Conservation (phyloP, 805 yeast species). For the Suhomyces kilbournensis region DNA sequence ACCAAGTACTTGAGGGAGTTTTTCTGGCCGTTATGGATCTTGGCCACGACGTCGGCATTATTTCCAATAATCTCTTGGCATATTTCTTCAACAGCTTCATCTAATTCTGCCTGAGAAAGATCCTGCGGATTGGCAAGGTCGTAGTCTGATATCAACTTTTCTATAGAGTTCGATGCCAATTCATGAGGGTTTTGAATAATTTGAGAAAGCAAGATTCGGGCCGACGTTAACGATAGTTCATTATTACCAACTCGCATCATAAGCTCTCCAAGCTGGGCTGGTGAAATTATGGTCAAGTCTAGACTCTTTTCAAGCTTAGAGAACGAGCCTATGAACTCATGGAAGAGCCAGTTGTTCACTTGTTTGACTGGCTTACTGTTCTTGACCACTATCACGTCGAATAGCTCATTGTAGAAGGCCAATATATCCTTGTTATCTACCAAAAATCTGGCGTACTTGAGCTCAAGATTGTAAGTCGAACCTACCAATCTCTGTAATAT, state of each 20-base stretch:
- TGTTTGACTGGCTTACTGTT: slow-evolving; percentile 28
- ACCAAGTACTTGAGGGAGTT: slow-evolving; percentile 72
- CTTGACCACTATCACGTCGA: slow-evolving; percentile 16
- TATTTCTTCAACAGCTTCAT: slow-evolving; percentile 32
- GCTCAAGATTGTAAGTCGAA: slow-evolving; percentile 53
- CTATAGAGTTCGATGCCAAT: slow-evolving; percentile 24
- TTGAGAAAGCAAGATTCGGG: slow-evolving; percentile 61
- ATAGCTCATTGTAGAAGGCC: slow-evolving; percentile 51
- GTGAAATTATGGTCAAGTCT: slow-evolving; percentile 28
- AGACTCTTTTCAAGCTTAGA: slow-evolving; percentile 45
- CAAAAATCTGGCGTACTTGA: slow-evolving; percentile 75
- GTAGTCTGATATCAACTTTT: slow-evolving; percentile 50
- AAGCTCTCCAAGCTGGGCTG: slow-evolving; percentile 51
- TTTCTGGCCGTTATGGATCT: slow-evolving; percentile 56
- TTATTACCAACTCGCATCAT: slow-evolving; percentile 46
- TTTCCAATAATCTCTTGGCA: slow-evolving; percentile 46
- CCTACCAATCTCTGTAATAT: slow-evolving; percentile 44
- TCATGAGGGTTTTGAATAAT: slow-evolving; percentile 50
- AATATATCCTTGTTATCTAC: slow-evolving; percentile 49
- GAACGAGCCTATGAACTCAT: slow-evolving; percentile 72
- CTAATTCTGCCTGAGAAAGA: slow-evolving; percentile 29
- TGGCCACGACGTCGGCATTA: slow-evolving; percentile 54
- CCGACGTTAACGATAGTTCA: slow-evolving; percentile 63
- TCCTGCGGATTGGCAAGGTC: slow-evolving; percentile 40
- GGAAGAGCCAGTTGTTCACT: slow-evolving; percentile 77